Percentiles rank a stretch among this genome's conserved stretches.
Conservation (phyloP, 805 yeast species). For the Teunomyces barrocoloradensis region DNA sequence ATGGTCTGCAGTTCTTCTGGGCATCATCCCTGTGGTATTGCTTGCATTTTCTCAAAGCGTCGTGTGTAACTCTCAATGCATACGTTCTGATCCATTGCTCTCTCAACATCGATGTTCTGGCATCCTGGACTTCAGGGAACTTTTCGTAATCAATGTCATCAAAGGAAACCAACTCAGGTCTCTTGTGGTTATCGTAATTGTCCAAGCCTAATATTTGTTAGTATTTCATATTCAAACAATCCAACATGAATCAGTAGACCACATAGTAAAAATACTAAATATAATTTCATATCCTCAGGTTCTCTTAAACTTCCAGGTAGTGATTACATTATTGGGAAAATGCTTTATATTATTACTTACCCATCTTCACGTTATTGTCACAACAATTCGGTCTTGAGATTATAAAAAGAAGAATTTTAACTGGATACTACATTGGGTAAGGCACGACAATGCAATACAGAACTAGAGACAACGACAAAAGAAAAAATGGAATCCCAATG, state of each 20-base stretch:
- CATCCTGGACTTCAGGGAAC: constrained; percentile 57
- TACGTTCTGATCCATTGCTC: constrained; percentile 76
- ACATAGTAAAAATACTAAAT: not conserved
- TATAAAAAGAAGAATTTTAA: constrained; percentile 30
- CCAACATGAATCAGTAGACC: not conserved
- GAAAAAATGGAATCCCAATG: not conserved
- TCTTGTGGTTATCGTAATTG: constrained; percentile 41
- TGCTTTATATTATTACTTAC: constrained; percentile 11
- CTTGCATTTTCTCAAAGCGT: constrained; percentile 76
- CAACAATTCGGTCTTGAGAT: constrained; percentile 2
- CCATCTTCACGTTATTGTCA: constrained; percentile 12
- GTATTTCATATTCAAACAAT: not conserved
- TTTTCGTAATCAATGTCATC: constrained; percentile 79
- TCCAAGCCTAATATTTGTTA: constrained; percentile 24
- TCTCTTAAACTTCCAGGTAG: not conserved
- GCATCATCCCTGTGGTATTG: constrained; percentile 50
- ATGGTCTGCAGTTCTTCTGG: constrained; percentile 73
- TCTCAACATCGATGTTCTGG: constrained; percentile 74
- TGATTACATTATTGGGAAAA: not conserved
- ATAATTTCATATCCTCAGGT: not conserved
- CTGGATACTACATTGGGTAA: constrained; percentile 21
- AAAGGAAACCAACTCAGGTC: constrained; percentile 75
- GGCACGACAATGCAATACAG: constrained; percentile 14
- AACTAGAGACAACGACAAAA: not conserved
- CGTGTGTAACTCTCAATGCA: constrained; percentile 65